Evolutionary conservation across 1,139 yeast species (phyloP), one percentile per base, ranked within the genome.

Genomic region (Eremothecium cymbalariae): DNA sequence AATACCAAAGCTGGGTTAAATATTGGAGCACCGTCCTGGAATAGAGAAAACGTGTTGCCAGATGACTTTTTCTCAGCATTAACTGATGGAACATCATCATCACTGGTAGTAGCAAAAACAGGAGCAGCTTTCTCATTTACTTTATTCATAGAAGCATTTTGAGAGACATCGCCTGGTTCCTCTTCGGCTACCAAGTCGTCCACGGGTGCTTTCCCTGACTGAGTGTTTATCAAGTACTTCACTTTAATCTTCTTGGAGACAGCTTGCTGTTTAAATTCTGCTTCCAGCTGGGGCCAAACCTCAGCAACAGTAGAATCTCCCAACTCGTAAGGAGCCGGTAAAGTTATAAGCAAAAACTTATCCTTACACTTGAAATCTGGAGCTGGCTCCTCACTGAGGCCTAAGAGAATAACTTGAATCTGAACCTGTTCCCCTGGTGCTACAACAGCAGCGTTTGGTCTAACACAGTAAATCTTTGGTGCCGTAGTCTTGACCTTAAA

Each of bases 401-500:
- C 95, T 59, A 88, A 88, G 45, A 86, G 77, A 50, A 85, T 84
- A 47, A 90, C 81, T 33, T 88, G 74, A 34, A 90, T 83, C 40
- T 80, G 75, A 36, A 77, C 65, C 8, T 77, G 62, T 44, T 74
- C 73, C 25, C 94, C 93, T 9, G 97, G 90, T 26, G 67, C 70
- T 38, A 90, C 68, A 26, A 80, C 63, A 18, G 94, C 75, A 38
- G 96, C 93, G 60, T 88, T 90, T 41, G 98, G 98, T 63, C 95
- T 79, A 37, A 90, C 97, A 61, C 95, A 84, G 67, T 88, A 84
- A 59, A 85, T 70, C 60, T 84, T 88, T 40, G 99, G 99, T 9
- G 97, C 96, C 7, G 99, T 90, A 32, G 99, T 90, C 64, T 90
- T 93, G 55, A 93, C 96, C 67, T 93, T 93, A 69, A 85, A 90